Evolutionary conservation across 805 yeast species (phyloP), one percentile per base, ranked within the genome.

Genomic region (Debaryomyces prosopidis): DNA sequence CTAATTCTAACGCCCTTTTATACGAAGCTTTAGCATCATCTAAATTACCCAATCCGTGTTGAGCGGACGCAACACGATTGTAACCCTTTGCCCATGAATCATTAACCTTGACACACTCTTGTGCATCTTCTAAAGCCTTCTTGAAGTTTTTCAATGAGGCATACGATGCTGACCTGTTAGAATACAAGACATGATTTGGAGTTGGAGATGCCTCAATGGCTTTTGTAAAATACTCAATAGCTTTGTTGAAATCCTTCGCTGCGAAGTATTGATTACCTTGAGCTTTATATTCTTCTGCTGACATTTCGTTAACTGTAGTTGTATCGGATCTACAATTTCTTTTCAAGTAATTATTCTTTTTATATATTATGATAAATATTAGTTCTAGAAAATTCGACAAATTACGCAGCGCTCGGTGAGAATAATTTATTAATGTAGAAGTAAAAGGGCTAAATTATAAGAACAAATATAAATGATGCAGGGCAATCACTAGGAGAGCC

Each of bases 71-170:
- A 31, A 87, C 86, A 68, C 99, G 84, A 60, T 84, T 87, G 75
- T 87, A 88, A 39, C 98, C 99, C 69, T 94, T 94, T 17, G 97
- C 90, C 98, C 98, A 94, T 2, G 85, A 53, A 12, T 90, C 84
- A 52, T 87, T 89, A 68, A 90, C 82, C 58, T 80, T 77, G 43
- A 87, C 83, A 69, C 96, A 87, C 60, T 86, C 81, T 47, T 87
- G 69, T 14, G 98, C 99, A 66, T 94, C 99, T 38, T 75, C 72
- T 48, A 89, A 73, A 3, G 98, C 99, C 48, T 83, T 71, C 17
- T 65, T 65, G 59, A 84, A 94, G 57, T 90, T 71, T 59, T 82
- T 82, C 70, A 83, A 68, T 5, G 97, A 88, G 4, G 97, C 86
- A 59, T 85, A 85, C 46, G 89, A 80, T 11, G 96, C 99, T 9